Base-by-base conservation (phyloP, 2,329 filamentous ascomycete species). In the Escovopsis weberi region DNA sequence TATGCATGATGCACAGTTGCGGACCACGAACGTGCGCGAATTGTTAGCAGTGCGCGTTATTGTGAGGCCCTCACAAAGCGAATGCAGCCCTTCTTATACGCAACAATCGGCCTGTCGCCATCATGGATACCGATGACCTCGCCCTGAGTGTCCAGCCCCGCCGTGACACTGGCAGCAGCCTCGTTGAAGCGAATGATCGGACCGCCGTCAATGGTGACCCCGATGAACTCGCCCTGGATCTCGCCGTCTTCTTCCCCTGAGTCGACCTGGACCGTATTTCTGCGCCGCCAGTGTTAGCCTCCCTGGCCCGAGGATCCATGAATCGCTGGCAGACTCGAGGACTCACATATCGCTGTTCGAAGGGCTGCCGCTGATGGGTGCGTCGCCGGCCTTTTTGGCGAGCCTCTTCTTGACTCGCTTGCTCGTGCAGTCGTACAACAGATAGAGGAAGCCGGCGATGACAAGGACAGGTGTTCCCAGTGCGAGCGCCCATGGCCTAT, bases 391-490 rank as follows among this genome's bases (percentile, higher is more conserved):
- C 38, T 54, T 56, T 6, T 48, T 46, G 8, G 2, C 28, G 8
- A 43, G 48, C n/a, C 55, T 48, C 34, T 55, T 59, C 47, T 57
- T 59, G 19, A 68, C 52, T 4, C 59, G 57, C 44, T 59, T 61
- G 33, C 52, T 56, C 8, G 59, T 57, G 47, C 55, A 60, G 41
- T 61, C 59, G 43, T 69, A 66, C 38, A 73, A 55, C 34, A 73
- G 57, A 52, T 73, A 64, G 33, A 70, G 64, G 37, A 74, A 49
- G 1, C 70, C 72, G 5, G 72, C 74, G 40, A 76, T 70, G 26
- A 78, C 73, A 8, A 78, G 62, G 2, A 78, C 72, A 0, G 74
- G 74, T 0, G 74, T 78, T 6, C 74, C 74, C 11, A 78, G 55
- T 11, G 74, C 74, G 6, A 78, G 65, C 2, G 69, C 73, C 74